Percentiles rank a stretch among this genome's conserved stretches.
phyloP scores from a whole-genome alignment of 2,329 filamentous ascomycete species.

The Botrytis cinerea region DNA sequence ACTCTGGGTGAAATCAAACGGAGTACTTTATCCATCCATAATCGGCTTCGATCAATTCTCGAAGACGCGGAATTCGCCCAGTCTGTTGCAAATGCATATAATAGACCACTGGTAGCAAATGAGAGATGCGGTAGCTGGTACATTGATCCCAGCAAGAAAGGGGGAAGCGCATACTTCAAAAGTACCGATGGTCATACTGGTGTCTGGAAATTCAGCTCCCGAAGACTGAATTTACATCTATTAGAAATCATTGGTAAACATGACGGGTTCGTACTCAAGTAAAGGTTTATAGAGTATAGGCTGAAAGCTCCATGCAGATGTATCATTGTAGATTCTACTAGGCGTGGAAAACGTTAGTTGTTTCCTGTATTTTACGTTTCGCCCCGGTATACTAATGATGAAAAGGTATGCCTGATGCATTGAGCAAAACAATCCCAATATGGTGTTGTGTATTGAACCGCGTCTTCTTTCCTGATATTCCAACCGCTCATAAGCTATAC shows the following conservation, averaged over 20 bases:
- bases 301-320: conserved; percentile 48
- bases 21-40: conserved; percentile 74
- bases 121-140: conserved; percentile 98
- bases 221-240: conserved; percentile 82
- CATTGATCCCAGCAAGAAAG: conserved; percentile 65
- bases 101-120: conserved; percentile 80
- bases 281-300: neutral
- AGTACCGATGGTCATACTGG: conserved; percentile 93
- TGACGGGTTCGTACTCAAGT: conserved; percentile 61
- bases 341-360: conserved; percentile 75
- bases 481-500: conserved; percentile 55
- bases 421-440: conserved; percentile 90
- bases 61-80: conserved; percentile 75
- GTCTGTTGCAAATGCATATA: conserved; percentile 55
- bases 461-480: conserved; percentile 66
- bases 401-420: conserved; percentile 83
- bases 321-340: conserved; percentile 90
- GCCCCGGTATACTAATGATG: conserved; percentile 28
- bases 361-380: neutral
- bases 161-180: conserved; percentile 89
- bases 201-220: conserved; percentile 85
- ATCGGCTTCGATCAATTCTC: conserved; percentile 78
- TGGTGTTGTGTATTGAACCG: conserved; percentile 90
- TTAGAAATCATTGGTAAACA: conserved; percentile 64
- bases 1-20: conserved; percentile 72